These are phyloP conservation scores for Cyclotella baltica DNA, from an alignment of 108 stramenopile genomes.

Conservation along the genomic window DNA sequence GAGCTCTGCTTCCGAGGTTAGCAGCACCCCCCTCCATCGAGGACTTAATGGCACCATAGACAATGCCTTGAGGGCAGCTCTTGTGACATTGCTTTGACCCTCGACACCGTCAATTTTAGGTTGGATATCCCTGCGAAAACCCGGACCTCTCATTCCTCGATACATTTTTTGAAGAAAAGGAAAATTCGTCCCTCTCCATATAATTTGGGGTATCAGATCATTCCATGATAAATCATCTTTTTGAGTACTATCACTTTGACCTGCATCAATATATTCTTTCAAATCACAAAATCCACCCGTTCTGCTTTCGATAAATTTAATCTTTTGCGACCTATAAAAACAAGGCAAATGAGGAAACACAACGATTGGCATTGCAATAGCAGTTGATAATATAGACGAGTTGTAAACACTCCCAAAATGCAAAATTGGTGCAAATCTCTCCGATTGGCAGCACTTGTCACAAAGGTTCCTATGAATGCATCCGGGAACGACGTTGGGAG, in stretches of 20 bases:
- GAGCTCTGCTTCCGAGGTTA: slow-evolving; percentile 48
- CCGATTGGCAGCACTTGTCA: slow-evolving; percentile 14
- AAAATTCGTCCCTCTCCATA: slow-evolving; percentile 58
- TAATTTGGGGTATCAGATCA: slow-evolving; percentile 48
- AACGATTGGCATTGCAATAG: slow-evolving; percentile 51
- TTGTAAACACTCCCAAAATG: slow-evolving; percentile 49
- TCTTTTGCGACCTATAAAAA: slow-evolving; percentile 48
- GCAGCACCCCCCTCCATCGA: slow-evolving; percentile 50
- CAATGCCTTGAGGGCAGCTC: slow-evolving; percentile 37
- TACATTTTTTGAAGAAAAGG: slow-evolving; percentile 40
- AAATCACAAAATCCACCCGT: slow-evolving; percentile 17
- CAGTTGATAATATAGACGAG: slow-evolving; percentile 26
- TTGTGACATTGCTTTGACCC: slow-evolving; percentile 7
- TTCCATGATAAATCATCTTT: slow-evolving; percentile 30
- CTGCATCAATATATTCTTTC: not conserved
- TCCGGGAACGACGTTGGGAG: slow-evolving; percentile 30
- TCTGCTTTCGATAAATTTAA: not conserved
- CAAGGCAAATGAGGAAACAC: slow-evolving; percentile 43
- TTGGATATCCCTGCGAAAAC: slow-evolving; percentile 19
- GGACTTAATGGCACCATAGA: slow-evolving; percentile 29
- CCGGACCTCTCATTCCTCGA: slow-evolving; percentile 34
- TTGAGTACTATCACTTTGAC: not conserved
- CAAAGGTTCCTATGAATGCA: slow-evolving; percentile 6
- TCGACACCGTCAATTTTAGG: not conserved
- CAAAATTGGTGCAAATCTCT: slow-evolving; percentile 42